These are phyloP conservation scores for Sclerotinia nivalis DNA, from an alignment of 2,329 filamentous ascomycete species.

Conservation along the genomic window DNA sequence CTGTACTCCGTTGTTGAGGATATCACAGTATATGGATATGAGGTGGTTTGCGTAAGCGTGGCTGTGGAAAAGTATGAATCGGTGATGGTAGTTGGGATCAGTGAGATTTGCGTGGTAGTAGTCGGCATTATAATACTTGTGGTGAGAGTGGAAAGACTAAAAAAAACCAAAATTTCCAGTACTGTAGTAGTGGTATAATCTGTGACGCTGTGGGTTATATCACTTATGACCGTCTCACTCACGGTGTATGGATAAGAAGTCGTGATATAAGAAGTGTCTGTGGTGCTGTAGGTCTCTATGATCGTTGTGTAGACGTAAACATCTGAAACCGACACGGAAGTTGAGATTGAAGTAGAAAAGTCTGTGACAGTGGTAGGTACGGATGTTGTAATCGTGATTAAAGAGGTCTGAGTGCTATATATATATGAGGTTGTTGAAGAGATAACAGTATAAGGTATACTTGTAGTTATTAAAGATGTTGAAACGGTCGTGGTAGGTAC, in stretches of 20 bases:
- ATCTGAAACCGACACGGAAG: conserved; percentile 18
- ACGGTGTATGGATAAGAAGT: conserved; percentile 25
- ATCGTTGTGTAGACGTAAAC: conserved; percentile 16
- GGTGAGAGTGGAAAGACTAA: conserved; percentile 8
- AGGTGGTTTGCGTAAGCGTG: conserved; percentile 15
- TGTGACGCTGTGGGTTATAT: conserved; percentile 13
- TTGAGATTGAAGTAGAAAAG: conserved; percentile 16
- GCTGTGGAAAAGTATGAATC: conserved; percentile 8
- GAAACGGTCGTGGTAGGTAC: conserved; percentile 5
- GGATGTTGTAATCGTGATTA: background rate
- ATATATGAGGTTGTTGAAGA: conserved; percentile 16
- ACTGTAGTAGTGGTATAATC: conserved; percentile 9
- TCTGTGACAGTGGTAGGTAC: conserved; percentile 6
- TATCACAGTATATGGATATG: conserved; percentile 22
- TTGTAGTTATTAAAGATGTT: conserved; percentile 1
- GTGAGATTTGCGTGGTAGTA: conserved; percentile 3
- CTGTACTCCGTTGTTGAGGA: conserved; percentile 26
- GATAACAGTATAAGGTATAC: conserved; percentile 16
- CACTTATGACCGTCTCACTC: conserved; percentile 13
- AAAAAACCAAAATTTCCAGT: background rate
- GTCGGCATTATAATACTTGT: conserved; percentile 10
- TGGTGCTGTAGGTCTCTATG: conserved; percentile 6
- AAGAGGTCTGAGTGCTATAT: conserved; percentile 5
- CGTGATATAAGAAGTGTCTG: conserved; percentile 12
- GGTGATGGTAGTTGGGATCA: conserved; percentile 1